Base-by-base conservation (phyloP, 2,329 filamentous ascomycete species). In the Dothistroma septosporum region DNA sequence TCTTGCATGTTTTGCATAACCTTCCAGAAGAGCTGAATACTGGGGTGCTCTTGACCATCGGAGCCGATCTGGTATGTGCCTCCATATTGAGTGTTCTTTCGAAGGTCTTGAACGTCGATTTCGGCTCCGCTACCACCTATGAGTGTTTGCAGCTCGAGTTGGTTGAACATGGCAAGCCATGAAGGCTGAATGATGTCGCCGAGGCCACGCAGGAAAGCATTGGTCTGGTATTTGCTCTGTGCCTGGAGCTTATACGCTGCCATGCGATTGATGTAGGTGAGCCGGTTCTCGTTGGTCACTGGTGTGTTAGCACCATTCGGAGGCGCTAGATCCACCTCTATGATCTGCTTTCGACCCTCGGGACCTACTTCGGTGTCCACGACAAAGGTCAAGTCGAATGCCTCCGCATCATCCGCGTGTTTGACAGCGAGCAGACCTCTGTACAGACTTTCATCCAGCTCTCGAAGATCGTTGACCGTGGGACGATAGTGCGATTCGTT, bases 131-230 rank as follows among this genome's bases (percentile, higher is more conserved):
- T 92, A 48, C 94, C 94, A 57, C 92, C 91, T 16, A 99, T 89
- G 6, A 99, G 86, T 1, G 91, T 94, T 76, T 97, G 94, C 4
- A 99, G 83, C 74, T 99, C 94, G 2, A 86, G 86, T 74, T 97
- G 93, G 75, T 99, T 99, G 80, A 99, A 99, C 94, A 99, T 97
- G 69, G 89, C 92, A 4, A 99, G 83, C 94, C 94, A 99, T 3
- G 86, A 85, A 0, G 93, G 92, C 61, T 92, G 88, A 66, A 99
- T 94, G 72, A 99, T 96, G 65, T 87, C 83, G 22, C 89, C 86
- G 1, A 99, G 85, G 0, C 94, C 94, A 59, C 86, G 86, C 8
- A 99, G 83, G 74, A 99, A 99, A 1, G 92, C 91, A 22, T 86
- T 83, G 0, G 92, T 97, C 72, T 97, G 92, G n/a, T 82, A 78